phyloP scores from a whole-genome alignment of 2,329 filamentous ascomycete species.

The Thielaviopsis musarum region DNA sequence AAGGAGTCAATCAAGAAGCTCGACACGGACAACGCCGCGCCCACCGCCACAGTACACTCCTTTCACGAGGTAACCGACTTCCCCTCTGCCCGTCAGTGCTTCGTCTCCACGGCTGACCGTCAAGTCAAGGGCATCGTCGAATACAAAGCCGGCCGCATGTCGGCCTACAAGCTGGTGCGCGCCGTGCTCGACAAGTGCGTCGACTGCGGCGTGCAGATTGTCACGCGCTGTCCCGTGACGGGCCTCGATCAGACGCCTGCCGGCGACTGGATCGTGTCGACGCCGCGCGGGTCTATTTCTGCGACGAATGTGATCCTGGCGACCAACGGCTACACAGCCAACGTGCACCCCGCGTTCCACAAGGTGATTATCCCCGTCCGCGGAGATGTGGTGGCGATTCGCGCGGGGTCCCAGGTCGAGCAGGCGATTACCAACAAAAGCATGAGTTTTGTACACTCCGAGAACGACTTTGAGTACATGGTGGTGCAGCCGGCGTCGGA shows the following conservation, averaged over 20 bases:
- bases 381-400: slow-evolving; percentile 10
- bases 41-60: neutral
- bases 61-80: neutral
- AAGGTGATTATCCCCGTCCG: slow-evolving; percentile 15
- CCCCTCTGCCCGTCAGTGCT: slow-evolving; percentile 1
- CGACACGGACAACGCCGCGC: neutral
- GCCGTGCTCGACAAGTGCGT: slow-evolving; percentile 7
- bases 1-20: slow-evolving; percentile 5
- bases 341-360: slow-evolving; percentile 9
- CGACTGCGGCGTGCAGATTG: slow-evolving; percentile 4
- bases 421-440: slow-evolving; percentile 25
- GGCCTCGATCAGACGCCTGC: neutral
- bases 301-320: slow-evolving; percentile 16
- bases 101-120: neutral
- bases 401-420: neutral
- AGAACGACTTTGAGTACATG: slow-evolving; percentile 49
- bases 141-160: slow-evolving; percentile 9
- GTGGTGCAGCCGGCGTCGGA: slow-evolving; percentile 34
- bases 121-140: slow-evolving; percentile 6
- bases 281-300: slow-evolving; percentile 14
- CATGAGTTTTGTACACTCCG: slow-evolving; percentile 37
- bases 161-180: slow-evolving; percentile 9
- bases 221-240: slow-evolving; percentile 7
- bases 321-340: slow-evolving; percentile 18
- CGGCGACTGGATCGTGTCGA: slow-evolving; percentile 12